Base-by-base conservation (phyloP, 2,329 filamentous ascomycete genomes). In the Ascosphaera acerosa region DNA sequence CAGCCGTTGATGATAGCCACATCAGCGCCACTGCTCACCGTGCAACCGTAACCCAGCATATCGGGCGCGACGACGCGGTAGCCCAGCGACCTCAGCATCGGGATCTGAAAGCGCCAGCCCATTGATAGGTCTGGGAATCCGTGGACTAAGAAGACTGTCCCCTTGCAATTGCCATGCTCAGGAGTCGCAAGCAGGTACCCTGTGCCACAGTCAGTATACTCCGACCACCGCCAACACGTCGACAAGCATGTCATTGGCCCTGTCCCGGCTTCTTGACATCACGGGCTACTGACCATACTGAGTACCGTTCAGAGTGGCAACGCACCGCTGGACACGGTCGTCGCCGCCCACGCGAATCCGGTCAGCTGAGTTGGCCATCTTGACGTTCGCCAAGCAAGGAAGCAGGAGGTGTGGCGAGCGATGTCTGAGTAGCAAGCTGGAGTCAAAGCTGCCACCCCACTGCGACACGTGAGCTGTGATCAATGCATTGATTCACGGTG, bases 51-150 rank as follows among this genome's bases (percentile, higher is more conserved):
- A 38, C 84, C 84, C 42, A 90, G 64, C 60, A 81, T 72, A 51
- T 92, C 80, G 0, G 80, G 76, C 7, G 69, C 77, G 15, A 94
- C 67, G 33, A 91, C 78, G 34, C 75, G 67, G 39, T 84, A 65
- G 15, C 73, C 74, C 34, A 78, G 58, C 4, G 70, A 61, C 19
- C 75, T 51, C 15, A 94, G 62, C 41, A 68, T 53, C 0, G 82
- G 81, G 36, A 92, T 75, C 51, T 92, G 82, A 52, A 77, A 73
- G 37, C 82, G 72, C 84, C 84, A 94, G 45, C 75, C 80, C 45
- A 81, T 70, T 6, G 68, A 66, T 12, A 87, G 53, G 51, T 91
- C 81, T 1, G 82, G 82, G 54, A 72, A 89, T 40, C 82, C 82
- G 51, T 81, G 75, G 44, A 41, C 39, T 32, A 45, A 32, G 19